These are phyloP conservation scores for Backusella psychrophila DNA, from an alignment of 192 early-diverging fungal genomes.

Conservation along the genomic window DNA sequence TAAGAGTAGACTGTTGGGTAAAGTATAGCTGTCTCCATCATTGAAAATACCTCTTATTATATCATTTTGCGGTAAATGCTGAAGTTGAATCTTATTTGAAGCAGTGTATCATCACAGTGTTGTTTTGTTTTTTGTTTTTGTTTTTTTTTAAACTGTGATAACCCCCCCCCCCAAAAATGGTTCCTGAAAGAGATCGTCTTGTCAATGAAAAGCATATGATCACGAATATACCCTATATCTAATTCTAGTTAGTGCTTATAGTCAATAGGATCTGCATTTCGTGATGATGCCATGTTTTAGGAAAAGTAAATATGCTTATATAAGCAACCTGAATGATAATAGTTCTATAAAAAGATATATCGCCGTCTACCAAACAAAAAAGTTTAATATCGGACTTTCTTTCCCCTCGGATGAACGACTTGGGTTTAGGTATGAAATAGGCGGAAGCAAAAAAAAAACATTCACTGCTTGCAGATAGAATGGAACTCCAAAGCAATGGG, in stretches of 20 bases:
- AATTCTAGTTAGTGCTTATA: slow-evolving; percentile 39
- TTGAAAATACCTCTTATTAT: neutral
- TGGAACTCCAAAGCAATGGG: neutral
- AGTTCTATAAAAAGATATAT: neutral
- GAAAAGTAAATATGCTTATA: neutral
- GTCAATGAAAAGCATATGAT: neutral
- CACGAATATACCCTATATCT: slow-evolving; percentile 43
- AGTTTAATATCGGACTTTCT: neutral
- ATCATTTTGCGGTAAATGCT: neutral
- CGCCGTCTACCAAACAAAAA: neutral
- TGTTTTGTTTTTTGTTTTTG: neutral
- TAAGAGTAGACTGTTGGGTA: neutral
- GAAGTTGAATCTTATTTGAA: neutral
- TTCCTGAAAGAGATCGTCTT: neutral
- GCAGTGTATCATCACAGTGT: neutral
- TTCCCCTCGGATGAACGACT: neutral
- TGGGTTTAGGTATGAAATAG: neutral
- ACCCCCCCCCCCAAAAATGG: neutral
- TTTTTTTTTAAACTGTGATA: neutral
- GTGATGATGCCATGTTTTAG: slow-evolving; percentile 9
- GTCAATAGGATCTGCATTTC: slow-evolving; percentile 13
- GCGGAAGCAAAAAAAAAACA: neutral
- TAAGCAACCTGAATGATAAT: neutral
- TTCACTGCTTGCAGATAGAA: neutral
- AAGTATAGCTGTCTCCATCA: neutral